Conservation (phyloP, 2,329 filamentous ascomycete genomes). For the Apiospora phragmitis region DNA sequence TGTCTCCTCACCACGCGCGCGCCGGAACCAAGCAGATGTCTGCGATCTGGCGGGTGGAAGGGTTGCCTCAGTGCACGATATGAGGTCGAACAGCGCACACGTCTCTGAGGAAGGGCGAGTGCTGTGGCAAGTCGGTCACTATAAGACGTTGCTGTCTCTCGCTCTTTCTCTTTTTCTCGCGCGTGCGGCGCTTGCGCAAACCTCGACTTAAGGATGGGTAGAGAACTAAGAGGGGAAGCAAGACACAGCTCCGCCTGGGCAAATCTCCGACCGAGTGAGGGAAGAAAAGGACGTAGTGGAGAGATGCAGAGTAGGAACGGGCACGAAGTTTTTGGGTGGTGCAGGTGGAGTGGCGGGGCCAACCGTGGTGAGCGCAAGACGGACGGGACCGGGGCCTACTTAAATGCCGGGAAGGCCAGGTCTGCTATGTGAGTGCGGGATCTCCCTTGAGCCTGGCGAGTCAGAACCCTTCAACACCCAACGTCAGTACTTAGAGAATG, state of each 20-base stretch:
- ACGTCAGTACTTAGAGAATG: conserved; percentile 12
- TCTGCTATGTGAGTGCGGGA: conserved; percentile 18
- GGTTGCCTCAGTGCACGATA: background rate
- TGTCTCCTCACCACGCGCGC: background rate
- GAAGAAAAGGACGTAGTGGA: conserved; percentile 14
- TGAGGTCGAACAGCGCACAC: background rate
- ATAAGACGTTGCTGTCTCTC: background rate
- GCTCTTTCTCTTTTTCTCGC: background rate
- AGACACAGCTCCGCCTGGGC: conserved; percentile 1
- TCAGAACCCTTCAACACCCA: conserved; percentile 13
- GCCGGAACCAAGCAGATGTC: background rate
- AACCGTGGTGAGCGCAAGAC: conserved; percentile 13
- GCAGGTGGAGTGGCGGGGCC: conserved; percentile 15
- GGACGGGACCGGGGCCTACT: conserved; percentile 11
- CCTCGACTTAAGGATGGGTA: background rate
- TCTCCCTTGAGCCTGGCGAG: conserved; percentile 17
- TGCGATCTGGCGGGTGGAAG: background rate
- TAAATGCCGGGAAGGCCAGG: conserved; percentile 15
- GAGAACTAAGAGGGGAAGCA: conserved; percentile 2
- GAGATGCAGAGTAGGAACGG: conserved; percentile 10
- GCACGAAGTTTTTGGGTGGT: conserved; percentile 15
- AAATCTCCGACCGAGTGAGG: conserved; percentile 2
- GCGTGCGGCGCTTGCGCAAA: conserved; percentile 1
- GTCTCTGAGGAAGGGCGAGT: background rate
- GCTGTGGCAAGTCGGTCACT: background rate